Evolutionary conservation across 345 rosid genomes (phyloP), one percentile per base, ranked within the genome.

Genomic region (Alliaria petiolata): DNA sequence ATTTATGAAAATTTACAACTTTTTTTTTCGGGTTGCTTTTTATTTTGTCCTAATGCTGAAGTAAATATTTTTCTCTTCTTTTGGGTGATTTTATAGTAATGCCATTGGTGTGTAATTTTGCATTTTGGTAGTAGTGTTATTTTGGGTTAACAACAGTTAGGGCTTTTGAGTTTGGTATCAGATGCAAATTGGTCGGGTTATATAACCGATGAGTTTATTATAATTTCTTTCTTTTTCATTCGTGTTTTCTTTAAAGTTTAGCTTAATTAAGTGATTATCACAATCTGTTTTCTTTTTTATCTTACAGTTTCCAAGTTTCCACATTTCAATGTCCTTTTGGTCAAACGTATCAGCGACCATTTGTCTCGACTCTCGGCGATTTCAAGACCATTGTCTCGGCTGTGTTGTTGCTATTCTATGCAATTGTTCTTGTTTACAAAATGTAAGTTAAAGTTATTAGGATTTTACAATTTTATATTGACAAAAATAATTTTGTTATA

Each of bases 71-170:
- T 59, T 6, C 4, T 7, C 14, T 16, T 47, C 44, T 70, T 50
- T 33, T 43, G 70, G 65, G 65, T 47, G 65, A 19, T 51, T n/a
- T 56, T 67, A 40, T 74, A 67, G 61, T 35, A 49, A 55, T 47
- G 71, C 20, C 67, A 6, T 56, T 46, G 67, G 62, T 66, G 57
- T 68, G 74, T 62, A n/a, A n/a, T n/a, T n/a, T 63, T 75, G 71
- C 77, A 70, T 67, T 75, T 75, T 75, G 78, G 56, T 51, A 58
- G 67, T 33, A 67, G n/a, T n/a, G n/a, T 11, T 65, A 56, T 58
- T 74, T 70, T 59, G 33, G 42, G 19, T 30, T 44, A n/a, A n/a
- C 3, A 22, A 42, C 69, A 38, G 61, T 47, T 51, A 47, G 70
- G 57, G 39, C 9, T 62, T 60, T 45, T 68, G 69, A 59, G 76